These are phyloP conservation scores for Fusarium xyrophilum DNA, from an alignment of 2,329 filamentous ascomycete genomes.

Conservation along the genomic window DNA sequence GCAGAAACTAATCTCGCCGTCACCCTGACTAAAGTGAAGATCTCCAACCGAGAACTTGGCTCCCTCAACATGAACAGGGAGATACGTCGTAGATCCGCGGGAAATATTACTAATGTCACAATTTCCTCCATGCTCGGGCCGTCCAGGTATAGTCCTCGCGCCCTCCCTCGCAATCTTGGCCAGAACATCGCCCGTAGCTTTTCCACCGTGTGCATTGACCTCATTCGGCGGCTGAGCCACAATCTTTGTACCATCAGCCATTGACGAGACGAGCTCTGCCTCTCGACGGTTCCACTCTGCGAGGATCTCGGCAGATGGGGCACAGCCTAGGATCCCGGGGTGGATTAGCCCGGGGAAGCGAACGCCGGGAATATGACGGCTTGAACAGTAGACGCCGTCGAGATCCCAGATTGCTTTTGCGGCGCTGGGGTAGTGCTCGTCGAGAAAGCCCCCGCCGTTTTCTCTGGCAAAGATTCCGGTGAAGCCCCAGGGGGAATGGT, in stretches of 20 bases:
- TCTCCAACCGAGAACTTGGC: conserved; percentile 93
- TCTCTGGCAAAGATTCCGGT: conserved; percentile 80
- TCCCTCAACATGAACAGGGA: conserved; percentile 84
- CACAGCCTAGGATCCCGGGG: conserved; percentile 89
- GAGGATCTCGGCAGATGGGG: conserved; percentile 79
- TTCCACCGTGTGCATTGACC: conserved; percentile 75
- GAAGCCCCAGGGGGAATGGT: conserved; percentile 89
- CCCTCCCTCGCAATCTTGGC: conserved; percentile 77
- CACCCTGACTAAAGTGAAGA: conserved; percentile 85
- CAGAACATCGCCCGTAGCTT: conserved; percentile 63
- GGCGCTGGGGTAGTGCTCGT: conserved; percentile 84
- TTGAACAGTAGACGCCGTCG: conserved; percentile 73
- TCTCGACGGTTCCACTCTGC: conserved; percentile 86
- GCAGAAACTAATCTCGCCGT: conserved; percentile 89
- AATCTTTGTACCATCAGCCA: conserved; percentile 58
- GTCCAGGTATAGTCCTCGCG: conserved; percentile 82
- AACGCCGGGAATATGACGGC: conserved; percentile 84
- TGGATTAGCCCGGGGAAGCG: conserved; percentile 90
- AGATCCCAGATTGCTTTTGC: conserved; percentile 68
- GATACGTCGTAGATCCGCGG: conserved; percentile 80
- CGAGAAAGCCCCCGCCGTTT: conserved; percentile 88
- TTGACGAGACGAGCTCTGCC: conserved; percentile 75
- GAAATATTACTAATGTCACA: conserved; percentile 91
- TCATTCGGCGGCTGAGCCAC: conserved; percentile 81
- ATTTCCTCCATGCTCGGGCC: conserved; percentile 88